These are phyloP conservation scores for Diplotaxis tenuifolia DNA, from an alignment of 345 rosid species.

Conservation along the genomic window DNA sequence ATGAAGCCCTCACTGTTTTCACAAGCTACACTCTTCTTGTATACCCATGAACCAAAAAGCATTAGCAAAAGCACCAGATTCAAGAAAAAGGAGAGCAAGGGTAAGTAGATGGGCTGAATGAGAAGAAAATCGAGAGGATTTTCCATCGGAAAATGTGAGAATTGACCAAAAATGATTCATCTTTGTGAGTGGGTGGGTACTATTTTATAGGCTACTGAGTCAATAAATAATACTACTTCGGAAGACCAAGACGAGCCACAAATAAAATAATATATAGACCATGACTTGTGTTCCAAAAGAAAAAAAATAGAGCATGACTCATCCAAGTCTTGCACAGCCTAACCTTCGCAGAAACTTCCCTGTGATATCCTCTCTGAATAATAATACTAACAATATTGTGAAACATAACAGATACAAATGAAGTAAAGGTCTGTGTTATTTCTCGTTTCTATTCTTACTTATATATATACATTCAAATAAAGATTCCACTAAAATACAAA, in stretches of 20 bases:
- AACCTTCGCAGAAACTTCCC: constrained; percentile 27
- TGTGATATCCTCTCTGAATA: constrained; percentile 1
- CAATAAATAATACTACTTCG: neutral
- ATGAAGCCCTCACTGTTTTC: constrained; percentile 27
- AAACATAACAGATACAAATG: neutral
- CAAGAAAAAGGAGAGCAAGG: constrained; percentile 43
- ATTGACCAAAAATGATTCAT: neutral
- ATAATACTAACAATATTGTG: neutral
- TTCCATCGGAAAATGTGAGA: constrained; percentile 15
- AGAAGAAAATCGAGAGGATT: constrained; percentile 34
- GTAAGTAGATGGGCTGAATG: constrained; percentile 41
- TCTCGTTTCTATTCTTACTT: constrained; percentile 5
- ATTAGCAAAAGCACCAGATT: constrained; percentile 46
- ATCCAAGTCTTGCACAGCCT: too few species aligned
- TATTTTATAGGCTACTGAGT: neutral
- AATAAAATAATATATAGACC: neutral
- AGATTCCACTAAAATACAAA: constrained; percentile 3
- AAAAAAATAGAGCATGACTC: too few species aligned
- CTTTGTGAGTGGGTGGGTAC: neutral
- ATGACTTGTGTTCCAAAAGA: too few species aligned
- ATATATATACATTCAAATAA: neutral
- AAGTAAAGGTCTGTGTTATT: too few species aligned
- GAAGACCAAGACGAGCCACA: neutral
- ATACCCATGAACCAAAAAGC: constrained; percentile 39
- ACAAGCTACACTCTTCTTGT: constrained; percentile 33